These are phyloP conservation scores for Globisporangium okanoganense DNA, from an alignment of 352 stramenopile genomes.

Conservation along the genomic window DNA sequence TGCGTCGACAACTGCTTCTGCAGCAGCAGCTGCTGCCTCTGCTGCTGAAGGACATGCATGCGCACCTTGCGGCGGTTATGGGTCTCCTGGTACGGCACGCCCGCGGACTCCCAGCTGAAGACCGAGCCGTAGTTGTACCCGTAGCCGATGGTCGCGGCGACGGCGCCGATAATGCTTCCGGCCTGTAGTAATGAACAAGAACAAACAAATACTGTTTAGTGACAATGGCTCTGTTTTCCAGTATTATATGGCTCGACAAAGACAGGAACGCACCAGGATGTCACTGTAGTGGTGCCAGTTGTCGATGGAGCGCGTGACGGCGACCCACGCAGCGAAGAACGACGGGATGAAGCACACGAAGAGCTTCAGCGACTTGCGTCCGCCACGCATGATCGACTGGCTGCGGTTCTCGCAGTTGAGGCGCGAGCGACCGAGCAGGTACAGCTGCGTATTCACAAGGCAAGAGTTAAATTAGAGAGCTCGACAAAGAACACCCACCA, in stretches of 20 bases:
- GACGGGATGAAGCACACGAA: slow-evolving; percentile 64
- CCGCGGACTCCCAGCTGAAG: slow-evolving; percentile 35
- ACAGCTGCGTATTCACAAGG: slow-evolving; percentile 33
- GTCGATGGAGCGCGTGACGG: slow-evolving; percentile 70
- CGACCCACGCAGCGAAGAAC: slow-evolving; percentile 63
- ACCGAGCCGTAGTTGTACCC: slow-evolving; percentile 69
- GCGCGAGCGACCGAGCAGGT: slow-evolving; percentile 61
- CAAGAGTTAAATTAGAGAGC: background rate
- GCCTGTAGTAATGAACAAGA: slow-evolving; percentile 16
- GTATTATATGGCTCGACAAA: background rate
- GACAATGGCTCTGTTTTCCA: too few species aligned
- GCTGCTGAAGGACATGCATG: slow-evolving; percentile 19
- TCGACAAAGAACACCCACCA: background rate
- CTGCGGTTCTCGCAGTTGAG: slow-evolving; percentile 50
- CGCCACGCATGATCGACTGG: slow-evolving; percentile 42
- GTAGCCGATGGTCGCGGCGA: slow-evolving; percentile 50
- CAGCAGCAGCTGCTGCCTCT: slow-evolving; percentile 13
- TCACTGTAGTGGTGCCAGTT: slow-evolving; percentile 87
- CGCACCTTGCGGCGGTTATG: slow-evolving; percentile 25
- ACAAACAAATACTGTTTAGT: background rate
- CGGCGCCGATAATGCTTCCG: slow-evolving; percentile 60
- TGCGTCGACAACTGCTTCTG: slow-evolving; percentile 16
- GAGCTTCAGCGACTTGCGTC: slow-evolving; percentile 57
- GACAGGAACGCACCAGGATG: slow-evolving; percentile 44
- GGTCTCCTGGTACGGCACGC: slow-evolving; percentile 27